These are phyloP conservation scores for Pueraria montana DNA, from an alignment of 306 rosid genomes.

Conservation along the genomic window DNA sequence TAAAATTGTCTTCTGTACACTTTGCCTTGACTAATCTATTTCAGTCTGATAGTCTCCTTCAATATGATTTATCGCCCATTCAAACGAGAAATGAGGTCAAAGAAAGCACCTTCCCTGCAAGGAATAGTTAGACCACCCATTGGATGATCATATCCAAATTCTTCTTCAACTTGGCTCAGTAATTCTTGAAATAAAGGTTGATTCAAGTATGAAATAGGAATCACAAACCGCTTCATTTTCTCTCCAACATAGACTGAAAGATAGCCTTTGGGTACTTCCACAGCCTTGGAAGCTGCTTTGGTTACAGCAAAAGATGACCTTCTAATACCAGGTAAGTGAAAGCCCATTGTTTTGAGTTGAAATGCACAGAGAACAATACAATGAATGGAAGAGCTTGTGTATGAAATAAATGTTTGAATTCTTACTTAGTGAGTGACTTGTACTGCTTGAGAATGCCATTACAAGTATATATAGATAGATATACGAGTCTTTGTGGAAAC, in stretches of 20 bases:
- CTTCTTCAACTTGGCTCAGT: too few species aligned
- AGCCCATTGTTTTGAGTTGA: constrained; percentile 42
- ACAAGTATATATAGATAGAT: constrained; percentile 37
- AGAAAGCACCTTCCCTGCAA: constrained; percentile 46
- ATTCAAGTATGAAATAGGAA: too few species aligned
- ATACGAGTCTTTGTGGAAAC: neutral
- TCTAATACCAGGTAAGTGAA: constrained; percentile 40
- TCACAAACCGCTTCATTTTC: neutral
- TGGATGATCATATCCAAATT: too few species aligned
- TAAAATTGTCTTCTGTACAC: neutral
- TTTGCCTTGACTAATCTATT: neutral
- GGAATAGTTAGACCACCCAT: constrained; percentile 49
- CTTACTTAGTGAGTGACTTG: constrained; percentile 12
- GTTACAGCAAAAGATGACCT: constrained; percentile 24
- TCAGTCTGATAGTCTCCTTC: neutral
- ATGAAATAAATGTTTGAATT: constrained; percentile 26
- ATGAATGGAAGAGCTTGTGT: neutral
- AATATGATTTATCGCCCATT: constrained; percentile 5
- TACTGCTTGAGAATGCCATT: constrained; percentile 29
- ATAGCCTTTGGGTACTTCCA: neutral
- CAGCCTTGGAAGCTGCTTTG: constrained; percentile 24
- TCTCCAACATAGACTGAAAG: neutral
- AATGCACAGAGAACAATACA: neutral
- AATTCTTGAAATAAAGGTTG: too few species aligned
- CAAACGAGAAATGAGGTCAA: constrained; percentile 36